These are phyloP conservation scores for Suhomyces taliae DNA, from an alignment of 1,139 yeast species.

Conservation along the genomic window DNA sequence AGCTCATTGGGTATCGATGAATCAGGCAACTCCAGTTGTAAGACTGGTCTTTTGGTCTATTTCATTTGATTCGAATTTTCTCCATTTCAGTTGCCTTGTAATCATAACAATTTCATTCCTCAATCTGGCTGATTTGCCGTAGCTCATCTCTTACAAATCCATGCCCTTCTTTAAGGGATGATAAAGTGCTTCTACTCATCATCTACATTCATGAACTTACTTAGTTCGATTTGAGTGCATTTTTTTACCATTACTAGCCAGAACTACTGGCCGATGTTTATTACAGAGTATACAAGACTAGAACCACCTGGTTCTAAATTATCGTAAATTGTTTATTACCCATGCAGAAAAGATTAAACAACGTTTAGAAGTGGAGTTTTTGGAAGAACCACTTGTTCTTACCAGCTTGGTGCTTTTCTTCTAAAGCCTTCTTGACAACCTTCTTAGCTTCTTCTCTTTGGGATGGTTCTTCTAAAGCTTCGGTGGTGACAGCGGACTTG, in stretches of 20 bases:
- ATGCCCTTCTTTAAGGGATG: too few species aligned
- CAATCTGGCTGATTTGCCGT: too few species aligned
- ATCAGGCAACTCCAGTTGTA: too few species aligned
- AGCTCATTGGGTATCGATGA: too few species aligned
- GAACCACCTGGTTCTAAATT: conserved; percentile 8
- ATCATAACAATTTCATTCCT: too few species aligned
- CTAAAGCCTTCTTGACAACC: conserved; percentile 98
- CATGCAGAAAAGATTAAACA: conserved; percentile 33
- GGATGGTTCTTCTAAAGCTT: conserved; percentile 96
- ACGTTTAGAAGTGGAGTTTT: conserved; percentile 88
- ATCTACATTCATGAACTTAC: too few species aligned
- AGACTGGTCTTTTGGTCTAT: too few species aligned
- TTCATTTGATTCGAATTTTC: too few species aligned
- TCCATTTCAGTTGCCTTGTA: too few species aligned
- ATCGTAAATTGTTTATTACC: conserved; percentile 33
- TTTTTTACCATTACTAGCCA: conserved; percentile 1
- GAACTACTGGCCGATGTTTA: conserved; percentile 6
- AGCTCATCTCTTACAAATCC: too few species aligned
- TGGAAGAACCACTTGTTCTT: conserved; percentile 99
- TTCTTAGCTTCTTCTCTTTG: conserved; percentile 99
- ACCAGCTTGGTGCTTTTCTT: conserved; percentile 99
- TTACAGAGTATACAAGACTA: conserved; percentile 10
- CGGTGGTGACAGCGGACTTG: conserved; percentile 89
- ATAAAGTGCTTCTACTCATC: too few species aligned
- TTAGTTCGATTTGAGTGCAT: too few species aligned